phyloP scores from a whole-genome alignment of 2,329 filamentous ascomycete species.

The Furcasterigmium sp. region DNA sequence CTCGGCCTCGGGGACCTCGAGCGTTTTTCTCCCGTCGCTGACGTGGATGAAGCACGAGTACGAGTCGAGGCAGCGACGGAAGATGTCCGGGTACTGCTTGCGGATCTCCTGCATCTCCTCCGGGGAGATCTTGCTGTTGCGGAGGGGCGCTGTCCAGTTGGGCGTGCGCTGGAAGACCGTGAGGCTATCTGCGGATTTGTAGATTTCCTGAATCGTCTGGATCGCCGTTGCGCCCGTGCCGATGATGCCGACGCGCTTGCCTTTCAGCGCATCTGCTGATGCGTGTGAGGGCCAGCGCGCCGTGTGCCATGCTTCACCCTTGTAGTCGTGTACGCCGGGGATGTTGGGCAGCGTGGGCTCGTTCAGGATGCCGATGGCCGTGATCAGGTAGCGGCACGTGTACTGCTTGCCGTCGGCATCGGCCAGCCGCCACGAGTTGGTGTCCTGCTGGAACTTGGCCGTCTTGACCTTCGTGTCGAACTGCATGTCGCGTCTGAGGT shows the following conservation, averaged over 20 bases:
- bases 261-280: constrained; percentile 7
- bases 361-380: constrained; percentile 17
- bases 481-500: constrained; percentile 24
- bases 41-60: constrained; percentile 19
- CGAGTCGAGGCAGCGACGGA: constrained; percentile 18
- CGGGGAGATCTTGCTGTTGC: constrained; percentile 15
- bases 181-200: constrained; percentile 19
- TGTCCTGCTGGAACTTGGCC: constrained; percentile 18
- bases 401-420: constrained; percentile 17
- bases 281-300: constrained; percentile 12
- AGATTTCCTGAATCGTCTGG: constrained; percentile 18
- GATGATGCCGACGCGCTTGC: constrained; percentile 22
- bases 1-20: constrained; percentile 21
- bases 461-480: constrained; percentile 22
- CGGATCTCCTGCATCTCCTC: constrained; percentile 5
- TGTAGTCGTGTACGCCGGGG: constrained; percentile 14
- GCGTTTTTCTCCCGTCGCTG: constrained; percentile 8
- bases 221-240: constrained; percentile 25
- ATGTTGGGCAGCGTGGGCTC: constrained; percentile 27
- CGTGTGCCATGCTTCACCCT: constrained; percentile 12
- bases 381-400: constrained; percentile 19
- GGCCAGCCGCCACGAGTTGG: constrained; percentile 19
- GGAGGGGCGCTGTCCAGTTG: constrained; percentile 20
- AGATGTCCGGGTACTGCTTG: constrained; percentile 21
- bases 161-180: constrained; percentile 23